Base-by-base conservation (phyloP, 495 filamentous ascomycete genomes). In the Aspergillus nanangensis region DNA sequence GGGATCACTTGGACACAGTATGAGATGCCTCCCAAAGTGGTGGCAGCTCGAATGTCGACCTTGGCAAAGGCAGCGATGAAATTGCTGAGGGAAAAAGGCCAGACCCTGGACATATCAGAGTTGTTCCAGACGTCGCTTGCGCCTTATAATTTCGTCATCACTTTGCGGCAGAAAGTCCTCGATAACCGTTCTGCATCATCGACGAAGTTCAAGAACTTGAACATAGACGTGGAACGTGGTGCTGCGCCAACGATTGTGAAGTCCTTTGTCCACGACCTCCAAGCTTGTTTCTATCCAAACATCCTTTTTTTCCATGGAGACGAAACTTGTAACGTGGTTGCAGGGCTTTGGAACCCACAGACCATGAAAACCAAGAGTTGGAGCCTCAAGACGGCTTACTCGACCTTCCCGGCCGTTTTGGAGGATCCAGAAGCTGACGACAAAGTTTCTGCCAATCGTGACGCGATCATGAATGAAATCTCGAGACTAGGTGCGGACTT, bases 61-160 rank as follows among this genome's bases (percentile, higher is more conserved):
- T 69, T 98, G 5, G 90, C 93, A 1, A 81, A 81, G 51, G 82
- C 84, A 13, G 88, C 87, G 3, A 77, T 76, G 45, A 76, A 73
- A 35, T 52, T 81, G 2, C 62, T 88, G 3, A 78, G 78, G 36
- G 76, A 80, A 15, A 59, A 83, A 37, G 76, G 70, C 7, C 42
- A 76, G 3, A 63, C 72, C n/a, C 62, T 89, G 17, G 76, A 87
- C 44, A 41, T 68, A 5, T 68, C 75, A 20, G 65, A 69, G 4
- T 69, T 98, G 1, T 97, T 97, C 64, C 69, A 72, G 10, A 72
- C 82, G 3, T 73, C 81, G 0, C 69, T 86, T 11, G 65, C 66
- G 8, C 90, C 94, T 22, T 97, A 89, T 59, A 88, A 97, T 57
- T 89, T 96, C 55, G 64, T 95, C 25, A 67, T 97, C 22, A 76